Evolutionary conservation across 345 rosid genomes (phyloP), one percentile per base, ranked within the genome.

Genomic region (Brassica cretica): DNA sequence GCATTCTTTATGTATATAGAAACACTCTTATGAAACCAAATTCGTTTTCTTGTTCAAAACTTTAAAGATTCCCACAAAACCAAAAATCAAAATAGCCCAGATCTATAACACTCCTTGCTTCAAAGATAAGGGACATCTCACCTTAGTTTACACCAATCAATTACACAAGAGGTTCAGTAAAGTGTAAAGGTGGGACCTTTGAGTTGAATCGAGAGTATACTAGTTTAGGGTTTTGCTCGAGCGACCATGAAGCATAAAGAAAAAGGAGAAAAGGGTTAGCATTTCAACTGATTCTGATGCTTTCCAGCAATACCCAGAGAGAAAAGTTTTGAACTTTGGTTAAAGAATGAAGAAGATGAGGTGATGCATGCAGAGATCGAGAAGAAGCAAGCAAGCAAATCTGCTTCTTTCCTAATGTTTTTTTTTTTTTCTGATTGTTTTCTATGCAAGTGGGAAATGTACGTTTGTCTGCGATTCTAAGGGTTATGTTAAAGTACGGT

Each of bases 401-500:
- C 81, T 72, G 73, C 66, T 46, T 70, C 32, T 64, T 70, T 70
- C 32, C 71, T 69, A 4, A 24, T 25, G 39, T 64, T 35, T 15
- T 5, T 16, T 61, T 56, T 16, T n/a, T 8, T 35, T 33, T 56
- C 15, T 24, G 21, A 61, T 64, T 35, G 30, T 37, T 71, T 71
- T 64, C 16, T 71, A 63, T 64, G 71, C 18, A 41, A 76, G 35
- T 59, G 66, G 66, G 53, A 60, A 60, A 71, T 14, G 37, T 59
- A 71, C 24, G 66, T 67, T 70, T 70, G 75, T 51, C 66, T 77
- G 71, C 71, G 93, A 64, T 24, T 91, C 51, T 62, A 15, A 80
- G 83, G 89, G 56, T 21, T 11, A 71, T 76, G 60, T 79, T 93
- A 11, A 86, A 86, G 19, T 84, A 41, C 70, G 86, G 84, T 37